phyloP scores from a whole-genome alignment of 768 basidiomycete genomes.

The Tricholomella constricta region DNA sequence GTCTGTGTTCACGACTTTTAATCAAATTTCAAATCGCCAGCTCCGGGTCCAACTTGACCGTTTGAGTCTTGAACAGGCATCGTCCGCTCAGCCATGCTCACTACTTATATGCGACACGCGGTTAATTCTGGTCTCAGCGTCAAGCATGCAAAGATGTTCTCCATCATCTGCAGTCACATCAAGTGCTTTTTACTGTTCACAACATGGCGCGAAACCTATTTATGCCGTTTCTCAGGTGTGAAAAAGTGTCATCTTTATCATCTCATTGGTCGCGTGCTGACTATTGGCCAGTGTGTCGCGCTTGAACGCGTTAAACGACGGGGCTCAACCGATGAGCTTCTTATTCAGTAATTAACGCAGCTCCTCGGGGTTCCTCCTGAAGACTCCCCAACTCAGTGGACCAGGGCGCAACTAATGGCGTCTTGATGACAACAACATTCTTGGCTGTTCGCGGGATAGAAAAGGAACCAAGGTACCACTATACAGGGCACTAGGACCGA shows the following conservation, averaged over 20 bases:
- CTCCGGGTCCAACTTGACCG: too few relatives aligned
- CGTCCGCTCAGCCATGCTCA: constrained; percentile 32
- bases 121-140: constrained; percentile 23
- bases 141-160: constrained; percentile 28
- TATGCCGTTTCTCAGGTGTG: constrained; percentile 24
- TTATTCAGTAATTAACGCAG: background rate
- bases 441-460: too few relatives aligned
- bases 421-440: too few relatives aligned
- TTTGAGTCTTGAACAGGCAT: constrained; percentile 32
- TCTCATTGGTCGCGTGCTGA: background rate
- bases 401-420: too few relatives aligned
- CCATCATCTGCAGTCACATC: constrained; percentile 28
- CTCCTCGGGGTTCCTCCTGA: too few relatives aligned
- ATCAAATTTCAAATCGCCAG: constrained; percentile 30
- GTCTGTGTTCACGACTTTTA: constrained; percentile 31
- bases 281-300: constrained; percentile 2
- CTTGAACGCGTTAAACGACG: constrained; percentile 5
- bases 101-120: constrained; percentile 22
- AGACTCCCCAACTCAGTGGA: too few relatives aligned
- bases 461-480: too few relatives aligned
- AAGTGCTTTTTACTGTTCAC: constrained; percentile 21
- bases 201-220: constrained; percentile 25
- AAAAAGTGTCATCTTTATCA: constrained; percentile 13
- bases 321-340: background rate
- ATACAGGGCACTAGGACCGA: too few relatives aligned